A percentile compares a stretch with the other conserved stretches of the same genome.
Conservation (phyloP, 148 eudicot species). For the Talinum fruticosum region DNA sequence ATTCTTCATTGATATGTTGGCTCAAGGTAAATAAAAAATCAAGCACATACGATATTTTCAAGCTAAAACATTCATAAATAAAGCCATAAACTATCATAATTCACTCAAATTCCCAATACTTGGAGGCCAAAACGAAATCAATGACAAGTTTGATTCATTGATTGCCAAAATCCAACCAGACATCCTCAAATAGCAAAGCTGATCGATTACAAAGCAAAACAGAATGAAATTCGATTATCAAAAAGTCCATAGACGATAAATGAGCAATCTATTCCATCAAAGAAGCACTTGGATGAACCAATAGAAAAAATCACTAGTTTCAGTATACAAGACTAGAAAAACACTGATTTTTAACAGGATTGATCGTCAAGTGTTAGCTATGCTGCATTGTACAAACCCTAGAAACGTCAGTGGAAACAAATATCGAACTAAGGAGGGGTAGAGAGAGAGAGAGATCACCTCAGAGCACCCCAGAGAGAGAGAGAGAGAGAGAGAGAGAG, state of each 20-base stretch:
- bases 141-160: background rate
- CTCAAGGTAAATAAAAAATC: background rate
- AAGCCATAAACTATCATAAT: background rate
- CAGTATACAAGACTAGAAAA: background rate
- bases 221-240: background rate
- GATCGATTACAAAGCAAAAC: background rate
- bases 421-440: too few relatives aligned
- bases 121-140: background rate
- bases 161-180: background rate
- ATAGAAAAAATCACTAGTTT: background rate
- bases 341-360: background rate
- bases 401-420: too few relatives aligned
- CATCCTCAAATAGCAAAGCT: background rate
- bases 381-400: background rate
- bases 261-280: background rate
- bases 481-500: constrained; percentile 12
- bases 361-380: background rate
- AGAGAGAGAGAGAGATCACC: too few relatives aligned
- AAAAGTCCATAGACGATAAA: background rate
- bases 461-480: constrained; percentile 1
- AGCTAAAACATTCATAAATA: background rate
- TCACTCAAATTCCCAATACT: background rate
- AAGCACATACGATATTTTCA: background rate
- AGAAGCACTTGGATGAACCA: background rate
- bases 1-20: background rate